Conservation (phyloP, 805 yeast genomes). For the Wickerhamomyces canadensis region DNA sequence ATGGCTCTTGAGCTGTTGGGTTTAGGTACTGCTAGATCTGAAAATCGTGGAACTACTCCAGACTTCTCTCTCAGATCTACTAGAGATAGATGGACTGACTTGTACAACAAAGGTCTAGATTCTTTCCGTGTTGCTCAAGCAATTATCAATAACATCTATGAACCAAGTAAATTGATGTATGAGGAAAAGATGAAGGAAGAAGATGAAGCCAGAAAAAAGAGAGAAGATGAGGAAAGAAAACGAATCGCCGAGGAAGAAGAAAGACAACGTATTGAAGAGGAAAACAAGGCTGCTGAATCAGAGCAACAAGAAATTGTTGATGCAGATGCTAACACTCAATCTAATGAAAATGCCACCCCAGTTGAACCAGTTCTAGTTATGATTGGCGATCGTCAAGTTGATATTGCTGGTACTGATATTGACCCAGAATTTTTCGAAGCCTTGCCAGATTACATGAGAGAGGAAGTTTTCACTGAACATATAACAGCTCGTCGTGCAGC, state of each 20-base stretch:
- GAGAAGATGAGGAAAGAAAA: conserved; percentile 24
- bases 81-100: conserved; percentile 65
- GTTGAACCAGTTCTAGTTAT: conserved; percentile 58
- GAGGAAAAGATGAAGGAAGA: conserved; percentile 24
- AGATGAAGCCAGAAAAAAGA: conserved; percentile 23
- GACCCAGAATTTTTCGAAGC: conserved; percentile 90
- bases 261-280: conserved; percentile 20
- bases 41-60: background rate
- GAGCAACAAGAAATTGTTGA: too few species aligned
- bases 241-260: conserved; percentile 24
- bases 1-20: background rate
- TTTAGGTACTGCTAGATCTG: background rate
- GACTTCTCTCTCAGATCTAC: conserved; percentile 37
- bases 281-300: conserved; percentile 12
- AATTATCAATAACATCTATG: conserved; percentile 43
- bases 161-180: conserved; percentile 39
- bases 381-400: conserved; percentile 75
- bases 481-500: conserved; percentile 66
- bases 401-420: conserved; percentile 83
- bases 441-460: conserved; percentile 87
- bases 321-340: conserved; percentile 2
- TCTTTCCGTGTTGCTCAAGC: conserved; percentile 32
- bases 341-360: background rate
- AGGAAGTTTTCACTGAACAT: conserved; percentile 85
- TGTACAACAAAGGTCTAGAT: conserved; percentile 38